Evolutionary conservation across 345 rosid genomes (phyloP), one percentile per base, ranked within the genome.

Genomic region (rapeseed (Brassica napus)): DNA sequence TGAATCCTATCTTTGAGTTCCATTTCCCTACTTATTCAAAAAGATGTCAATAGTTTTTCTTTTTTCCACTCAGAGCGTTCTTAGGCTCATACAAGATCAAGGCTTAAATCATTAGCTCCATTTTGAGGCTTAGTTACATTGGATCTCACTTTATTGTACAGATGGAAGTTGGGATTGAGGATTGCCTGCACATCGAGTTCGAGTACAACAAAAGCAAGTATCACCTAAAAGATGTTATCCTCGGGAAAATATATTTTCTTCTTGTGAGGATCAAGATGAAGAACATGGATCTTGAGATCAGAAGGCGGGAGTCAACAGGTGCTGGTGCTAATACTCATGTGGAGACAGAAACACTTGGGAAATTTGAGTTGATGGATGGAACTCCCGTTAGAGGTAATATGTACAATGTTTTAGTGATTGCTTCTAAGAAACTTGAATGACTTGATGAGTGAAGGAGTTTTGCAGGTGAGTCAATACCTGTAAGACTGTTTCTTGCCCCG

Each of bases 151-250:
- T 73, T 69, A n/a, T 74, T 32, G 24, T 82, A 73, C 89, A 96
- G 98, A 92, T 96, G 98, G 99, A 96, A 90, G 98, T 96, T 55
- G 99, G 98, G 76, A 93, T 96, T 72, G 99, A 96, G 86, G 99
- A 92, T 83, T 96, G 97, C 84, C 83, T 96, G 32, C 99, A 96
- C 82, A 96, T 96, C 49, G 99, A 93, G 86, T 96, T 96, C 85
- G 99, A 96, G 89, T 96, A 92, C 88, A 89, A 89, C 61, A 96
- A 96, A 86, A 96, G 95, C 99, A 96, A 95, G 99, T 96, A 93
- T 79, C 98, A 96, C 83, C 84, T 92, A 78, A 96, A 96, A 83
- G 99, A 96, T 63, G 94, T 96, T 73, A 96, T 96, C 68, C 88
- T 96, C 63, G 99, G 99, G 76, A 96, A 96, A 85, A 96, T 96